These are phyloP conservation scores for Somion occarium DNA, from an alignment of 1,284 basidiomycete species.

Conservation along the genomic window DNA sequence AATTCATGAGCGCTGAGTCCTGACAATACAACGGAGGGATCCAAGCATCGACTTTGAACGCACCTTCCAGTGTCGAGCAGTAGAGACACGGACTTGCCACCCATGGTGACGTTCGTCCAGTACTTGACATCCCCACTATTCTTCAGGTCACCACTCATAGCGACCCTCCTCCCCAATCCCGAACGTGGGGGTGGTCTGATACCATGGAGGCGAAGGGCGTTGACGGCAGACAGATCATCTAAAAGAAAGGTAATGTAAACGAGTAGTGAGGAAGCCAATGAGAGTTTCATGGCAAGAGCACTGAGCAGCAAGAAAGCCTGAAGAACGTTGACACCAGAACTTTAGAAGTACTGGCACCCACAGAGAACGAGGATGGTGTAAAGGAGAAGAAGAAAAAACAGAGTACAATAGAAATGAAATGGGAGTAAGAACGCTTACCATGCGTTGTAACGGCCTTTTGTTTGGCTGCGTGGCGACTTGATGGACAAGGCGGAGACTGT, in stretches of 20 bases:
- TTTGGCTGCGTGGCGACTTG: background rate
- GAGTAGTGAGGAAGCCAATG: constrained; percentile 20
- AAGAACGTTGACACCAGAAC: too few relatives aligned
- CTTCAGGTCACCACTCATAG: constrained; percentile 25
- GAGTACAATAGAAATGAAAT: background rate
- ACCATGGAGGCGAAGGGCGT: constrained; percentile 18
- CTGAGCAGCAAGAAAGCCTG: background rate
- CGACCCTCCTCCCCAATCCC: constrained; percentile 17
- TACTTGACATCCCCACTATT: constrained; percentile 48
- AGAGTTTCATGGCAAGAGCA: constrained; percentile 16
- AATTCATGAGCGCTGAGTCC: background rate
- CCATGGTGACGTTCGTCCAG: constrained; percentile 47
- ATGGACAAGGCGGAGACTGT: background rate
- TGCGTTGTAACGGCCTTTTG: background rate
- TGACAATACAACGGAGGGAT: background rate
- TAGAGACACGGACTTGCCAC: constrained; percentile 41
- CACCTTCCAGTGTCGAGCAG: constrained; percentile 70
- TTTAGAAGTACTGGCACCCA: too few relatives aligned
- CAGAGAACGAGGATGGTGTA: too few relatives aligned
- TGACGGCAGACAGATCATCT: constrained; percentile 15
- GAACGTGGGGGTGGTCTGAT: constrained; percentile 7
- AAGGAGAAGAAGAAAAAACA: too few relatives aligned
- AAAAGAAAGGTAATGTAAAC: constrained; percentile 25
- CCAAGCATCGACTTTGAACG: constrained; percentile 3
- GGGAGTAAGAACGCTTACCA: background rate